Base-by-base conservation (phyloP, 768 basidiomycete genomes). In the Coprinopsis sp. region DNA sequence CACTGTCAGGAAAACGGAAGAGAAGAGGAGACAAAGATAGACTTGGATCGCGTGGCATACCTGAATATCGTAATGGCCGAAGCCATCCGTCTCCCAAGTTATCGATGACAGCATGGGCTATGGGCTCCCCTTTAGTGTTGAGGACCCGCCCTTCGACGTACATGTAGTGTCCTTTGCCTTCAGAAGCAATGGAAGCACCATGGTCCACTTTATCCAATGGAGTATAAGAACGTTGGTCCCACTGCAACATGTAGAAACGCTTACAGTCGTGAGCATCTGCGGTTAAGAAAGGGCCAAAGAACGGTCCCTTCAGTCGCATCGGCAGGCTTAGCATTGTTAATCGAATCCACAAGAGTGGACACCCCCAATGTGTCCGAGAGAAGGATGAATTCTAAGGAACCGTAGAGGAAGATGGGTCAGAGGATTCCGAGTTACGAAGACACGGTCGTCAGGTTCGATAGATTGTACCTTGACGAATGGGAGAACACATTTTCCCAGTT, bases 151-250 rank as follows among this genome's bases (percentile, higher is more conserved):
- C 90, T 58, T 88, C 77, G 41, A 92, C 84, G 53, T 75, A 90
- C 77, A 93, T 69, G 60, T 90, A 87, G 8, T 89, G 78, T 18
- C 90, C 91, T 63, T 88, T 91, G 47, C 85, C 90, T 62, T 91
- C 89, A 0, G 88, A 88, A 6, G 91, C 88, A 42, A 92, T 93
- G 8, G 82, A 79, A 1, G 74, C 87, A 4, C 90, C 89, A 5
- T 74, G 62, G 19, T 70, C 62, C 46, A 90, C 87, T 90, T n/a
- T n/a, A n/a, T 51, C 13, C 6, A 10, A 33, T 21, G 12, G 13
- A 27, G 21, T 22, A 29, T 16, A 40, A 19, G 12, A 29, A 14
- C 30, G 13, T 33, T 6, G 11, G 2, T n/a, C 16, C 13, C 27
- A 13, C 11, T 7, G 12, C 6, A 19, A 18, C 4, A 5, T 18